Evolutionary conservation across 2,329 filamentous ascomycete genomes (phyloP).

Genomic region (Arthroderma uncinatum): DNA sequence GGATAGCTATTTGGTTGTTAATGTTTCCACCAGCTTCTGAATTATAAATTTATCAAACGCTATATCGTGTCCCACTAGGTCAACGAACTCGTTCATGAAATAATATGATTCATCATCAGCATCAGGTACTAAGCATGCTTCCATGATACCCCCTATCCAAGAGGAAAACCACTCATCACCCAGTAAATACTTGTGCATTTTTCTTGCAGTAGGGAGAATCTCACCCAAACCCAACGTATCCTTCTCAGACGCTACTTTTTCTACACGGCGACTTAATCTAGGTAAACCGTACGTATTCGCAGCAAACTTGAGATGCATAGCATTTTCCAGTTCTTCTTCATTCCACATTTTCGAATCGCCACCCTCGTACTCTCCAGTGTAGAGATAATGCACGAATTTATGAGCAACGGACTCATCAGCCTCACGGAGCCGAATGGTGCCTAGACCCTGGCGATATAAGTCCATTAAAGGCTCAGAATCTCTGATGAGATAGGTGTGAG

Average conservation of each 20-base stretch:
- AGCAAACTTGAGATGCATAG: background rate
- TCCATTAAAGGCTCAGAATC: background rate
- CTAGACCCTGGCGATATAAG: background rate
- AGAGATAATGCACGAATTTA: background rate
- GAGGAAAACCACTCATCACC: background rate
- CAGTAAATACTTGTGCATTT: background rate
- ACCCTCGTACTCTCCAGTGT: background rate
- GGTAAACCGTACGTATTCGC: background rate
- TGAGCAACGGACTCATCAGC: background rate
- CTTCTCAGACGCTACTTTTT: background rate
- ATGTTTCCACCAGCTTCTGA: background rate
- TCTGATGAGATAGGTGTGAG: background rate
- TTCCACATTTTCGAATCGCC: background rate
- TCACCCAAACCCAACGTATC: background rate
- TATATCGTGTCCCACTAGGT: background rate
- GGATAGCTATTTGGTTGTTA: too few relatives aligned
- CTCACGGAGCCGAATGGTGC: background rate
- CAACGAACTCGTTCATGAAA: background rate
- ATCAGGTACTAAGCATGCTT: background rate
- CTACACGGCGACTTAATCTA: background rate
- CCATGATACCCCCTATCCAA: background rate
- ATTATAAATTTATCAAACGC: background rate
- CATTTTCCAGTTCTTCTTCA: background rate
- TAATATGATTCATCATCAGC: too few relatives aligned
- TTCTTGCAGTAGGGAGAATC: background rate